Percentiles rank a stretch among this genome's conserved stretches.
These are phyloP conservation scores for Kodamaea alishanica DNA, from an alignment of 1,139 yeast genomes.

Conservation along the genomic window DNA sequence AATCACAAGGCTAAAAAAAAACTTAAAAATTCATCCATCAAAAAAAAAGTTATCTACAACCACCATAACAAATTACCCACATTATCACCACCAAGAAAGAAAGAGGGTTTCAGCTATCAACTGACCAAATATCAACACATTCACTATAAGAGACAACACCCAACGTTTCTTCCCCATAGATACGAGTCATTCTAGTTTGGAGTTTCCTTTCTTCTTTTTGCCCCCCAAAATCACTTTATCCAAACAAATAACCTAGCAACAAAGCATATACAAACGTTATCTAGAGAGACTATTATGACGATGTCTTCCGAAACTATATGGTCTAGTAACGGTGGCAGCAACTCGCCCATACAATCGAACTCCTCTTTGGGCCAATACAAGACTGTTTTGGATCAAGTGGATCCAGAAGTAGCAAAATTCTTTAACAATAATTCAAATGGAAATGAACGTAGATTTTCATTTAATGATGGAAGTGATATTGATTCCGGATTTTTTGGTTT, in stretches of 20 bases:
- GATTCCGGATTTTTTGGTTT: slow-evolving; percentile 43
- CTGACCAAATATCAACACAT: too few species aligned
- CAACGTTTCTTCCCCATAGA: too few species aligned
- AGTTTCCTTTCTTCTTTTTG: too few species aligned
- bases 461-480: slow-evolving; percentile 46
- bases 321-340: slow-evolving; percentile 20
- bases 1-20: too few species aligned
- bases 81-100: too few species aligned
- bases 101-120: too few species aligned
- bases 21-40: too few species aligned
- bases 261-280: too few species aligned
- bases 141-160: too few species aligned
- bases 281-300: background rate
- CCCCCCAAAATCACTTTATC: too few species aligned
- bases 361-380: slow-evolving; percentile 25
- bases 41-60: background rate
- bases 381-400: slow-evolving; percentile 37
- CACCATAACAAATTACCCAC: background rate
- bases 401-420: slow-evolving; percentile 48
- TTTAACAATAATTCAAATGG: slow-evolving; percentile 14
- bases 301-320: slow-evolving; percentile 35
- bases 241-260: too few species aligned
- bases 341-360: slow-evolving; percentile 27
- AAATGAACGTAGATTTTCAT: slow-evolving; percentile 29
- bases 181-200: too few species aligned